phyloP scores from a whole-genome alignment of 148 eudicot species.

The Fagopyrum tataricum region DNA sequence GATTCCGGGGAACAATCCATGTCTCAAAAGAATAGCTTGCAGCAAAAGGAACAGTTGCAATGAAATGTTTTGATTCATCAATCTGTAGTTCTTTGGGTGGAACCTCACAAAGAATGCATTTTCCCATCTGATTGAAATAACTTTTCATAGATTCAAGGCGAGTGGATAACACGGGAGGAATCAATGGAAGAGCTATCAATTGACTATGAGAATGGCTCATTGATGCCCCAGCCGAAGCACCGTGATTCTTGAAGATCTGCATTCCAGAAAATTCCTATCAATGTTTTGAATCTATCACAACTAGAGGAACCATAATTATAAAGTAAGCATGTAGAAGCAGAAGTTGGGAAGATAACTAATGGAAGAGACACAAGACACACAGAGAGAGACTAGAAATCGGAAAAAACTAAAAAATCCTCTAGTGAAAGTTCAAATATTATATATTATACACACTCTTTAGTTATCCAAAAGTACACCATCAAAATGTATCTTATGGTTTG shows the following conservation, averaged over 20 bases:
- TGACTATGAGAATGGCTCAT: constrained; percentile 98
- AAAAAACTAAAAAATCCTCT: background rate
- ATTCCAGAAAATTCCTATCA: constrained; percentile 4
- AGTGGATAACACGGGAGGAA: constrained; percentile 53
- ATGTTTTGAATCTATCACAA: constrained; percentile 1
- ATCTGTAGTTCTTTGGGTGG: constrained; percentile 43
- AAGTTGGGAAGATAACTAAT: background rate
- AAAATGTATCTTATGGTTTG: no score
- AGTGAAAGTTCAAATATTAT: background rate
- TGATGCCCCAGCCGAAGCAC: constrained; percentile 97
- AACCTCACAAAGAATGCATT: constrained; percentile 66
- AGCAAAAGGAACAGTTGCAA: constrained; percentile 79
- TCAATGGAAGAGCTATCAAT: constrained; percentile 76
- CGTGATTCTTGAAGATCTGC: constrained; percentile 92
- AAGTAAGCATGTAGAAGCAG: background rate
- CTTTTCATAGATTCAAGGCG: constrained; percentile 73
- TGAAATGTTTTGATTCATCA: constrained; percentile 56
- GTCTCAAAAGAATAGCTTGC: constrained; percentile 85
- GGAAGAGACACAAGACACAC: no score
- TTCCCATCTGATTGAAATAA: constrained; percentile 62
- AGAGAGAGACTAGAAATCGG: background rate
- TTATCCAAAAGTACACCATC: background rate
- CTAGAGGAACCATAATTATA: background rate
- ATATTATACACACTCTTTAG: background rate
- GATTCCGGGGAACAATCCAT: constrained; percentile 79